Conservation (phyloP, 2,329 filamentous ascomycete genomes). For the Lasiodiplodia theobromae region DNA sequence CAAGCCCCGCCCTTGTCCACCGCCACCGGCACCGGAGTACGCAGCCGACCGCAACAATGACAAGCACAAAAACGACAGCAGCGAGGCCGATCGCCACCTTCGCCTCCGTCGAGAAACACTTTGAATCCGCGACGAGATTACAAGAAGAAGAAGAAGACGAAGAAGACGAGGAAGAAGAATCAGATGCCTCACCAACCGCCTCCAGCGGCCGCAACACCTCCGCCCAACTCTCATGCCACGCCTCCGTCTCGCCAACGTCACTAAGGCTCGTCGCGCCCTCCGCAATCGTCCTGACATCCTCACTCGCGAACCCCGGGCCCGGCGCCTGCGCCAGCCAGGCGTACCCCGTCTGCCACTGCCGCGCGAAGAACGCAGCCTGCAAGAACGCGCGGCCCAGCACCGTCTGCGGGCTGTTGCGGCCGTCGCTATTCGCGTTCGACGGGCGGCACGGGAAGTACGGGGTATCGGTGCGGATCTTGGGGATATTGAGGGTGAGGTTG, state of each 20-base stretch:
- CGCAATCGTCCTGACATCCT: not conserved
- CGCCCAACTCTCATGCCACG: conserved; percentile 6
- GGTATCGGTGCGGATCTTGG: conserved; percentile 41
- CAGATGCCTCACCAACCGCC: not conserved
- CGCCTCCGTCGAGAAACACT: conserved; percentile 4
- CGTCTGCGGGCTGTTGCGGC: not conserved
- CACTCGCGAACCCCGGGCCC: not conserved
- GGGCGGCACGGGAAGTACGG: conserved; percentile 55
- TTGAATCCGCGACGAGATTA: no score
- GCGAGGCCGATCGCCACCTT: conserved; percentile 5
- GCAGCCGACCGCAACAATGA: no score
- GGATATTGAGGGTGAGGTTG: conserved; percentile 34
- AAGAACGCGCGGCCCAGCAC: conserved; percentile 55
- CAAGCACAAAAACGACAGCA: no score
- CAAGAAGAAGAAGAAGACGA: no score
- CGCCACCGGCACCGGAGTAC: no score
- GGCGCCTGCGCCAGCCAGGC: conserved; percentile 10
- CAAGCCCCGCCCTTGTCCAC: no score
- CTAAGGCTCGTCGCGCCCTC: not conserved
- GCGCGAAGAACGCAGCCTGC: conserved; percentile 55
- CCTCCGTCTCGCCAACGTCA: no score
- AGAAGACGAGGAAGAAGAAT: not conserved
- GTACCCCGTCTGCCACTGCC: not conserved
- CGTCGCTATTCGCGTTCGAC: not conserved
- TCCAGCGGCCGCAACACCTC: conserved; percentile 4